Conservation (phyloP, 371 early-diverging fungal genomes). For the Syncephalastrum racemosum region DNA sequence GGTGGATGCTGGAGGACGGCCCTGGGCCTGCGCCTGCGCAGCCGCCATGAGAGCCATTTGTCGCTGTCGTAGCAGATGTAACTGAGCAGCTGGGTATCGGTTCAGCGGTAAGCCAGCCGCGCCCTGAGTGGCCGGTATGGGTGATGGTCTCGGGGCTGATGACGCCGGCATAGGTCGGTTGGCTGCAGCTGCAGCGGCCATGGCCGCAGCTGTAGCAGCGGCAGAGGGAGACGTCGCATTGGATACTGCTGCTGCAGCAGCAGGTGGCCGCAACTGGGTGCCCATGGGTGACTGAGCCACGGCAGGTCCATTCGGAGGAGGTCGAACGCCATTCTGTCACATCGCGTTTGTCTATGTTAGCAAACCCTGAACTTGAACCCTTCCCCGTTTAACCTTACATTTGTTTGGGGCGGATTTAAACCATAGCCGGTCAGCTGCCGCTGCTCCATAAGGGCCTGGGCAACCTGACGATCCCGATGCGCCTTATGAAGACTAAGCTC, state of each 20-base stretch:
- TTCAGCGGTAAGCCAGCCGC: conserved; percentile 15
- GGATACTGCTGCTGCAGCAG: conserved; percentile 24
- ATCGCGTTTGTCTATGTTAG: conserved; percentile 10
- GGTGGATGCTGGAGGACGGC: conserved; percentile 23
- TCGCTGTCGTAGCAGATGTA: conserved; percentile 47
- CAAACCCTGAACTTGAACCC: conserved; percentile 6
- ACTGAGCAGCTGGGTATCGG: conserved; percentile 51
- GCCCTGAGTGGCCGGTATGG: conserved; percentile 20
- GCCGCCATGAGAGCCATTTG: conserved; percentile 40
- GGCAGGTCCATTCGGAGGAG: neutral
- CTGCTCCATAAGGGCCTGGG: conserved; percentile 68
- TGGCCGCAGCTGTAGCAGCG: conserved; percentile 25
- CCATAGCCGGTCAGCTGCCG: conserved; percentile 63
- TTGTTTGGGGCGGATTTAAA: conserved; percentile 29
- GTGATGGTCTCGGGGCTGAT: conserved; percentile 19
- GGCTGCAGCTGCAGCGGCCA: conserved; percentile 36
- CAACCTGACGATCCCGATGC: conserved; percentile 71
- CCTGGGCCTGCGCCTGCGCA: conserved; percentile 19
- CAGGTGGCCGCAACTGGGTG: conserved; percentile 15
- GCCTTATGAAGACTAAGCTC: conserved; percentile 73
- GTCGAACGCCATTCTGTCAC: conserved; percentile 7
- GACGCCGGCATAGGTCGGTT: conserved; percentile 11
- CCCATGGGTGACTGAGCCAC: conserved; percentile 28
- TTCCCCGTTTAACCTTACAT: conserved; percentile 24
- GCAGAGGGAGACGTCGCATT: conserved; percentile 15